phyloP scores from a whole-genome alignment of 225 moss, liverwort and hornwort species.

The Lunularia cruciata region DNA sequence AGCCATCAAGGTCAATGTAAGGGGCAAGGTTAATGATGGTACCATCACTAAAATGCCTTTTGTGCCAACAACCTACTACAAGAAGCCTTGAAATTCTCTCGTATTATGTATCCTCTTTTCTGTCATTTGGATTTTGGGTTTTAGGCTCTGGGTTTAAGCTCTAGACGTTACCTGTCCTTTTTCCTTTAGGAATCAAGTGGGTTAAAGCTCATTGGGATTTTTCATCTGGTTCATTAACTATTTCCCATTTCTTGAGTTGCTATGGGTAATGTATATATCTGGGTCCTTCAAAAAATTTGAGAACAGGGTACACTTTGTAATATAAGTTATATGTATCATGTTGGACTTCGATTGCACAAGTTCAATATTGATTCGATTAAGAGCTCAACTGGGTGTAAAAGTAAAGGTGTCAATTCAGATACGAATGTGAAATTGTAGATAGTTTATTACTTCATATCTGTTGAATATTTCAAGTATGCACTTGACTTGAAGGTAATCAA shows the following conservation, averaged over 20 bases:
- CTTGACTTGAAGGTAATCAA: neutral
- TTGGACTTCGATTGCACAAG: neutral
- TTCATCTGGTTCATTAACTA: too few species aligned
- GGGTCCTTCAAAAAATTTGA: neutral
- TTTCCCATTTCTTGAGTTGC: neutral
- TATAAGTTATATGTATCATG: neutral
- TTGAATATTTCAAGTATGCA: conserved; percentile 1
- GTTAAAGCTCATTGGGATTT: neutral
- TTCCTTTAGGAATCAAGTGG: neutral
- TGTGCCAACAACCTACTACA: conserved; percentile 85
- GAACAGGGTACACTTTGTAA: neutral
- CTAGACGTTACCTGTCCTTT: neutral
- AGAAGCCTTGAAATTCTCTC: conserved; percentile 36
- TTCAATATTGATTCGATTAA: neutral
- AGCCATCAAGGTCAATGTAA: conserved; percentile 69
- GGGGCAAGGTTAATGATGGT: conserved; percentile 71
- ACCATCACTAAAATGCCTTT: conserved; percentile 92
- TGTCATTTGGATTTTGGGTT: neutral
- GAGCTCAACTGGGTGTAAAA: conserved; percentile 15
- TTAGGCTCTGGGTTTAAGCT: neutral
- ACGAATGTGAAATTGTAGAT: conserved; percentile 17
- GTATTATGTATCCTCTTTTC: neutral
- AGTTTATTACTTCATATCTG: conserved; percentile 12
- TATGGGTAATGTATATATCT: neutral
- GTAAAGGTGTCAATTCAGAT: neutral